Base-by-base conservation (phyloP, 176 grass and related monocot genomes). In the Pontederia paniculata region DNA sequence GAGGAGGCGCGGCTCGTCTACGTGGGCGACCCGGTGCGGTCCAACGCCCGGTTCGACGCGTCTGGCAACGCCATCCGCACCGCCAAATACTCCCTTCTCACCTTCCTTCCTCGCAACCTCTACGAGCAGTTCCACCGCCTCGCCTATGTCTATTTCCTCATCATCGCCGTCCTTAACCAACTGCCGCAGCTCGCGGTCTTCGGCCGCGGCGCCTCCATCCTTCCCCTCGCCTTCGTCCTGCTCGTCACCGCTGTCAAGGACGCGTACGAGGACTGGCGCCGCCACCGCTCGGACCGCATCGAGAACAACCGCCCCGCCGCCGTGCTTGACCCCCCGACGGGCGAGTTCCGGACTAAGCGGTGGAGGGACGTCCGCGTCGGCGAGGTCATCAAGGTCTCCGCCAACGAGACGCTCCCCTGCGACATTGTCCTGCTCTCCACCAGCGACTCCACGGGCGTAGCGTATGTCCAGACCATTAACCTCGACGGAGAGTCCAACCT, bases 41-140 rank as follows among this genome's bases (percentile, higher is more conserved):
- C 82, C 61, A 73, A 74, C 67, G 85, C 84, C 60, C 75, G 58
- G n/a, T 72, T 80, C 21, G 73, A 89, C 17, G 57, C 81, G 45
- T 73, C 76, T 0, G 82, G 90, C 43, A 96, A 96, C 70, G 70
- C 73, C 51, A 78, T 96, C 73, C 85, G 85, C 77, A 96, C 90
- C 15, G 76, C 77, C 70, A 96, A 89, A 76, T 96, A 96, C 70
- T 89, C 90, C 54, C 70, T 76, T 37, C 72, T 96, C 70, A 89
- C 79, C 45, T 96, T 96, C 69, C 76, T 96, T 23, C 90, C 90
- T 31, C 78, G 85, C 15, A 96, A 96, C 80, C 79, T 96, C 23
- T 96, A 89, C 72, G 90, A 96, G 73, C 90, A 96, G 72, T 96
- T 96, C 81, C 90, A 86, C 78, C 81, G 90, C 65, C 72, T 89